phyloP scores from a whole-genome alignment of 2,329 filamentous ascomycete species.

The Fusarium tricinctum region DNA sequence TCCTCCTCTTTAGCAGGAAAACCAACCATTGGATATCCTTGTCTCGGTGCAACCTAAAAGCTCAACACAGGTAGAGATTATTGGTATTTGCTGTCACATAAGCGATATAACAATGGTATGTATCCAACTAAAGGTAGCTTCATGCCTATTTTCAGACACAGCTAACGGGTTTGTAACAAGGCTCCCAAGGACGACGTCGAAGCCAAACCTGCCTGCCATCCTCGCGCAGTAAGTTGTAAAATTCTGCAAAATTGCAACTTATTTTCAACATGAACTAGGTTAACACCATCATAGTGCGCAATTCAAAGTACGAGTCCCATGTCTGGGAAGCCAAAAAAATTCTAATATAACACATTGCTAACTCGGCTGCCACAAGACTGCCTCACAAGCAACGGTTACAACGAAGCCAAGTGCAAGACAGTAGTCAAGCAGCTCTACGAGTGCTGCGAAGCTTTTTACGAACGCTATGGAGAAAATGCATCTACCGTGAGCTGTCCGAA shows the following conservation, averaged over 20 bases:
- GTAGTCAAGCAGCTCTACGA: constrained; percentile 90
- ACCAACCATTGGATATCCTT: background rate
- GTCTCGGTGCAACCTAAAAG: background rate
- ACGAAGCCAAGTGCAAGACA: constrained; percentile 84
- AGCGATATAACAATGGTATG: constrained; percentile 25
- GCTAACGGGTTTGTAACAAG: constrained; percentile 30
- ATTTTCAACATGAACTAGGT: background rate
- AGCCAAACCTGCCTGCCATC: constrained; percentile 85
- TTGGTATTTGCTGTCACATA: background rate
- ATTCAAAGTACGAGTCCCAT: constrained; percentile 77
- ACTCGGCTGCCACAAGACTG: constrained; percentile 72
- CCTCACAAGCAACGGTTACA: constrained; percentile 84
- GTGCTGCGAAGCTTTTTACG: constrained; percentile 92
- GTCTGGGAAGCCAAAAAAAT: background rate
- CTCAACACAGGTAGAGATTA: background rate
- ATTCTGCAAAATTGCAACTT: background rate
- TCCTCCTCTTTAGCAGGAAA: background rate
- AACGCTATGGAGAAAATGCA: constrained; percentile 80
- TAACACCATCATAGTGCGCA: constrained; percentile 73
- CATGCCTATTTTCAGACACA: background rate
- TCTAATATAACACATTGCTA: constrained; percentile 9
- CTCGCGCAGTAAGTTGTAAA: constrained; percentile 76
- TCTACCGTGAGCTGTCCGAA: constrained; percentile 88
- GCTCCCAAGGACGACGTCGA: constrained; percentile 77
- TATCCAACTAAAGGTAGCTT: background rate